Percentiles rank a stretch among this genome's conserved stretches.
phyloP scores from a whole-genome alignment of 768 basidiomycete species.

The Baorangia bicolor region DNA sequence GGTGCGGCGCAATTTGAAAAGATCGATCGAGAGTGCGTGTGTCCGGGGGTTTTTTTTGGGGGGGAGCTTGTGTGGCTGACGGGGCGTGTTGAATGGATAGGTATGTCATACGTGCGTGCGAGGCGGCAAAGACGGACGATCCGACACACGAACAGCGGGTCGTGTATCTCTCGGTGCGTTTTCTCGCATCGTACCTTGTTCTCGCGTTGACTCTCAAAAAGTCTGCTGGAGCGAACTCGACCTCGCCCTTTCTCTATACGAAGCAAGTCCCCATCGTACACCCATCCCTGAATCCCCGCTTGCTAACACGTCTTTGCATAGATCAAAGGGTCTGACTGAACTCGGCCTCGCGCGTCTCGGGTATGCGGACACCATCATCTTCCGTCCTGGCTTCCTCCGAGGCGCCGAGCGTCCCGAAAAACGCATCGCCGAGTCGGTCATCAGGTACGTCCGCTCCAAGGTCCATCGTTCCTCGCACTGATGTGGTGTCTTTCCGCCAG shows the following conservation, averaged over 20 bases:
- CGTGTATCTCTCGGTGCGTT: conserved; percentile 61
- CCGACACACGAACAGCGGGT: conserved; percentile 52
- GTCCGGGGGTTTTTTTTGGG: background rate
- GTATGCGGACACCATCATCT: conserved; percentile 68
- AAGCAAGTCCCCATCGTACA: conserved; percentile 32
- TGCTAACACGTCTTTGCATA: conserved; percentile 20
- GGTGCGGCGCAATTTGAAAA: conserved; percentile 66
- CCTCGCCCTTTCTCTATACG: conserved; percentile 51
- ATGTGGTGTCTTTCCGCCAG: conserved; percentile 23
- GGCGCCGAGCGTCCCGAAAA: conserved; percentile 45
- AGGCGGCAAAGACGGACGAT: conserved; percentile 54
- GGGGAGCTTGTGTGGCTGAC: background rate
- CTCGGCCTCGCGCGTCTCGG: conserved; percentile 62
- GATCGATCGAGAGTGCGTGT: conserved; percentile 75
- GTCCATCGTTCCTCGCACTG: background rate
- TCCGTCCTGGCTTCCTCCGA: conserved; percentile 59
- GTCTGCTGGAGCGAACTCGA: conserved; percentile 49
- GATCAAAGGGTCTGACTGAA: conserved; percentile 78
- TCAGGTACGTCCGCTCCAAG: conserved; percentile 39
- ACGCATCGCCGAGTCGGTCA: conserved; percentile 41
- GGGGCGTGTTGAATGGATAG: conserved; percentile 33
- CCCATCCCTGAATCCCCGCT: background rate
- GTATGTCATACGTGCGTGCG: conserved; percentile 74
- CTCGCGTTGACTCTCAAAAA: conserved; percentile 22
- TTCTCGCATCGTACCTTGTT: background rate